phyloP scores from a whole-genome alignment of 805 yeast genomes.

The Barnettozyma sucrosica region DNA sequence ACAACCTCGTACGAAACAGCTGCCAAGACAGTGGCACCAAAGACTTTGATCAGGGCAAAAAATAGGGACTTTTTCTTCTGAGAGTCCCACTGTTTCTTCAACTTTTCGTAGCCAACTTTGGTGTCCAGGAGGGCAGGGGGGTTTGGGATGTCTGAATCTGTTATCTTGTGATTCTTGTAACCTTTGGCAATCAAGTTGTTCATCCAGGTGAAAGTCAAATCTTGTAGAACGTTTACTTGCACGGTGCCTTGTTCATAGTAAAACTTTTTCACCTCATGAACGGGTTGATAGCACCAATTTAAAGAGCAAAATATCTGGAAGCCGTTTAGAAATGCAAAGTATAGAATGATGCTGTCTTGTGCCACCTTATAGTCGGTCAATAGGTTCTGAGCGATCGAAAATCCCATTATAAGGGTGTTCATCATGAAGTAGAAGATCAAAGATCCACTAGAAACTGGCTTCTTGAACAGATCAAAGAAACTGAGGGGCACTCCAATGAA shows the following conservation, averaged over 20 bases:
- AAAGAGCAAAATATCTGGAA: conserved; percentile 28
- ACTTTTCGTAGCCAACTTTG: conserved; percentile 38
- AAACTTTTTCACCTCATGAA: conserved; percentile 36
- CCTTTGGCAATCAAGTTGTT: conserved; percentile 77
- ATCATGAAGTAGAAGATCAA: conserved; percentile 73
- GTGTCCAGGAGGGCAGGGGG: conserved; percentile 67
- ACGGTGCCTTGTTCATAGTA: conserved; percentile 39
- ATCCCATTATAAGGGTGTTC: conserved; percentile 38
- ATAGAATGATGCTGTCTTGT: conserved; percentile 22
- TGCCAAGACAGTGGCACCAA: conserved; percentile 62
- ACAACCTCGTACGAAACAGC: conserved; percentile 69
- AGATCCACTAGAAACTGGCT: conserved; percentile 54
- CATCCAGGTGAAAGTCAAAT: conserved; percentile 88
- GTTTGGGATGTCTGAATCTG: conserved; percentile 64
- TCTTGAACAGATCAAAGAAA: conserved; percentile 36
- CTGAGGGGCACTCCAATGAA: conserved; percentile 38
- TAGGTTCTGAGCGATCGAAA: conserved; percentile 37
- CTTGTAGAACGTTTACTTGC: conserved; percentile 64
- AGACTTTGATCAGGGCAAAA: conserved; percentile 59
- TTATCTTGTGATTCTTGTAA: conserved; percentile 43
- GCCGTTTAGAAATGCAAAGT: conserved; percentile 27
- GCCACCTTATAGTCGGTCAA: conserved; percentile 27
- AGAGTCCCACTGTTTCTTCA: conserved; percentile 55
- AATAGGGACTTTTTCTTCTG: conserved; percentile 49
- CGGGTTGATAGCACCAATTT: conserved; percentile 30